Conservation (phyloP, 208 protist genomes). For the Phytomonas sp. region DNA sequence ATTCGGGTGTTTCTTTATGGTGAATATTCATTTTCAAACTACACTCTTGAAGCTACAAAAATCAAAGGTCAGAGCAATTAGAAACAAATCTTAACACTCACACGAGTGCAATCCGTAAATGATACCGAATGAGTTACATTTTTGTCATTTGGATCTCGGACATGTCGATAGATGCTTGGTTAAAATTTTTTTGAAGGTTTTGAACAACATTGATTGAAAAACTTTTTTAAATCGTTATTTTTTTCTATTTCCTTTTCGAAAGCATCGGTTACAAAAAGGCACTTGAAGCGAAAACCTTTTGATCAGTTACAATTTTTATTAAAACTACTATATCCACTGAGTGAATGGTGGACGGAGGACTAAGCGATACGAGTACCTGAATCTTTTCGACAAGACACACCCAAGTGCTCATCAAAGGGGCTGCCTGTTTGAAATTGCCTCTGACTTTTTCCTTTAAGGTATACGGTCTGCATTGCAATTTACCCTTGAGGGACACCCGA, state of each 20-base stretch:
- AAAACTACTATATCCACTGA: not conserved
- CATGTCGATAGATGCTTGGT: not conserved
- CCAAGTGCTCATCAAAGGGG: not conserved
- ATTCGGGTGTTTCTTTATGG: not conserved
- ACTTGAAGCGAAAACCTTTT: not conserved
- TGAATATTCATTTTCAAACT: not conserved
- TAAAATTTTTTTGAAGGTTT: not conserved
- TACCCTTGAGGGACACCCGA: not conserved
- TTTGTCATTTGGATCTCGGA: not conserved
- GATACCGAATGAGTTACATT: not conserved
- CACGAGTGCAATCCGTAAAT: not conserved
- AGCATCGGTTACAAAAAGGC: not conserved
- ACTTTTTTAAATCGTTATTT: not conserved
- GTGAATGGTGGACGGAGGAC: not conserved
- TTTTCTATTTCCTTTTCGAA: not conserved
- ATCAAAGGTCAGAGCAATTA: not conserved
- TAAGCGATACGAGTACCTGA: not conserved
- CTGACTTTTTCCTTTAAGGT: not conserved
- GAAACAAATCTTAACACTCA: not conserved
- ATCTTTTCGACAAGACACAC: not conserved
- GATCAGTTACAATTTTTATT: slow-evolving; percentile 3
- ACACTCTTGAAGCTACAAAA: not conserved
- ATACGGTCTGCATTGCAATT: not conserved
- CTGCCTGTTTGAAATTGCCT: not conserved
- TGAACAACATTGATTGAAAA: not conserved